Percentiles rank a stretch among this genome's conserved stretches.
Evolutionary conservation across 768 basidiomycete species (phyloP).

Genomic region (Termitomyces bulborhizus): DNA sequence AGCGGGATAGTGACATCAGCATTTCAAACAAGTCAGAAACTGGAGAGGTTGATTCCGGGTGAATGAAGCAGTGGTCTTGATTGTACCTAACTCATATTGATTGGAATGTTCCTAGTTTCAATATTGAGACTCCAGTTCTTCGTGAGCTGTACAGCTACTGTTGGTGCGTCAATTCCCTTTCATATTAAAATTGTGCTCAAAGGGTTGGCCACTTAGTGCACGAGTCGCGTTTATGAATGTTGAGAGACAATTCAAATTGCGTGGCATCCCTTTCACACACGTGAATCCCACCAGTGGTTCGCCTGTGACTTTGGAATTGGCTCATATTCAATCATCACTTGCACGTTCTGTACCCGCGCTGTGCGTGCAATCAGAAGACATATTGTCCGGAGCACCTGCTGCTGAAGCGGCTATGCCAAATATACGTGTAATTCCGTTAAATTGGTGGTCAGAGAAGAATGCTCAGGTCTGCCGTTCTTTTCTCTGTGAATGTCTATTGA

Average conservation of each 20-base stretch:
- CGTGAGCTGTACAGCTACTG: slow-evolving; percentile 84
- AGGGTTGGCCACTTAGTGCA: slow-evolving; percentile 42
- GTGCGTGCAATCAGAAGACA: slow-evolving; percentile 76
- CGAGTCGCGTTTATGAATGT: slow-evolving; percentile 88
- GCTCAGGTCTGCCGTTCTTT: slow-evolving; percentile 37
- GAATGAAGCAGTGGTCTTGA: background rate
- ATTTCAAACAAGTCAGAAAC: slow-evolving; percentile 1
- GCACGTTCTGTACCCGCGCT: slow-evolving; percentile 77
- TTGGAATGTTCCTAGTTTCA: slow-evolving; percentile 39
- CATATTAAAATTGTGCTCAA: background rate
- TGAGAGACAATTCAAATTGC: slow-evolving; percentile 80
- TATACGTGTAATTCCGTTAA: slow-evolving; percentile 80
- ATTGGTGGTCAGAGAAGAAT: slow-evolving; percentile 86
- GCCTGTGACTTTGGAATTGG: slow-evolving; percentile 37
- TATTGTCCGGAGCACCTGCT: slow-evolving; percentile 77
- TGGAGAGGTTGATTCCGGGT: slow-evolving; percentile 13
- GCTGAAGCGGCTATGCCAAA: slow-evolving; percentile 92
- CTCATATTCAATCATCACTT: slow-evolving; percentile 63
- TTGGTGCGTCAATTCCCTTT: slow-evolving; percentile 44
- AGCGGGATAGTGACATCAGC: slow-evolving; percentile 13
- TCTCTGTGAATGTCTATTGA: background rate
- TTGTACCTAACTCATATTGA: background rate
- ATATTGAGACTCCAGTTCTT: slow-evolving; percentile 65
- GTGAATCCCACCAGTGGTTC: slow-evolving; percentile 52
- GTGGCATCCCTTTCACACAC: slow-evolving; percentile 70